Base-by-base conservation (phyloP, 176 grass and related monocot species). In the Eragrostis nindensis region DNA sequence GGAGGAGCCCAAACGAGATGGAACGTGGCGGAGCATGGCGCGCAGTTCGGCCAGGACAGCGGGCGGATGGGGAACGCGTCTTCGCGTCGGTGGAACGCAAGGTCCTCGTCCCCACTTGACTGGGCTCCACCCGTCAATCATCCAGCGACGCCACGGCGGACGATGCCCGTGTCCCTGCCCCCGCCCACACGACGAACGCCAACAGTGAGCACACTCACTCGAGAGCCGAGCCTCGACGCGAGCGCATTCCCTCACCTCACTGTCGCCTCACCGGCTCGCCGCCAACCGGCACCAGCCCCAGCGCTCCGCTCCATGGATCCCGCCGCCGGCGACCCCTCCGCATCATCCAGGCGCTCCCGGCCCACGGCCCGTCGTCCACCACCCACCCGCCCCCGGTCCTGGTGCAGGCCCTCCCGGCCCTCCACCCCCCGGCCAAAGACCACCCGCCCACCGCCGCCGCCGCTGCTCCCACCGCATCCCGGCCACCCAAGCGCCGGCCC, bases 341-440 rank as follows among this genome's bases (percentile, higher is more conserved):
- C 74, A 38, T 95, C 80, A 67, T 92, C 24, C 92, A 95, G 68
- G 89, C 89, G 4, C 84, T 92, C 14, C 74, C 69, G 36, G 83
- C 67, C 22, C 21, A 19, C 9, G 10, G 39, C 36, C 49, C 36
- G 36, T 1, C 78, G 8, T 47, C 47, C 41, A 71, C 15, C 8
- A 26, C 56, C 40, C 4, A 24, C 22, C 73, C 61, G 25, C 15
- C 71, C 25, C 79, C 38, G 2, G 27, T 56, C 57, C 59, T 73
- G 32, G 62, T 78, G 15, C 76, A 76, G 16, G 79, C 49, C n/a
- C 74, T 50, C 36, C 46, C 26, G 19, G 53, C 30, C 12, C 82
- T 62, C 36, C 29, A 13, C 7, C 52, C 27, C 76, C 76, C 87
- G 29, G 70, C 87, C 90, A 11, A 66, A 68, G 22, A 18, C 48